A percentile compares a stretch with the other conserved stretches of the same genome.
Evolutionary conservation across 2,329 filamentous ascomycete species (phyloP).

Genomic region (Neofusicoccum parvum): DNA sequence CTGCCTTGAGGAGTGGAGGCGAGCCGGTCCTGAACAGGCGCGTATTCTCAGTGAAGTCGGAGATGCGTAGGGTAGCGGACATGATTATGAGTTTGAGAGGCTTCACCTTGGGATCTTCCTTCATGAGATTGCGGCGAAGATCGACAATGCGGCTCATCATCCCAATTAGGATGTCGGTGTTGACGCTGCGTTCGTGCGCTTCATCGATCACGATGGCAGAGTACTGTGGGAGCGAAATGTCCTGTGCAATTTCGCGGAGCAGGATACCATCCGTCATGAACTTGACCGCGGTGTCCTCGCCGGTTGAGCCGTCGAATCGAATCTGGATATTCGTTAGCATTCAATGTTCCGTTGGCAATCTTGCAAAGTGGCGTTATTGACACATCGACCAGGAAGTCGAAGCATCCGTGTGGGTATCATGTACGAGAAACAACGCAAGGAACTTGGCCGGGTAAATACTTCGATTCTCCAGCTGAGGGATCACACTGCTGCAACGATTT

Average conservation of each 20-base stretch:
- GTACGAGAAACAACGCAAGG: too few species aligned
- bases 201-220: slow-evolving; percentile 95
- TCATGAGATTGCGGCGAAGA: slow-evolving; percentile 72
- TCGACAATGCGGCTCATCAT: slow-evolving; percentile 94
- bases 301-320: slow-evolving; percentile 84
- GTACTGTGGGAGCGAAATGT: slow-evolving; percentile 86
- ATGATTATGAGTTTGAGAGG: slow-evolving; percentile 95
- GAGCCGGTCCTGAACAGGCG: slow-evolving; percentile 72
- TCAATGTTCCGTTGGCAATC: neutral
- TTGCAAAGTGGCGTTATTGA: neutral
- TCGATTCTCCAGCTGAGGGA: too few species aligned
- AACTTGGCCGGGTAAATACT: too few species aligned
- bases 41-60: slow-evolving; percentile 84
- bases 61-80: slow-evolving; percentile 91
- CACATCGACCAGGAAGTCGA: too few species aligned
- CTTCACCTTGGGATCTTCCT: slow-evolving; percentile 67
- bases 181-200: slow-evolving; percentile 94
- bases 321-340: slow-evolving; percentile 52
- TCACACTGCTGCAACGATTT: too few species aligned
- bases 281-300: slow-evolving; percentile 83
- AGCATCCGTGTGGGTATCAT: too few species aligned
- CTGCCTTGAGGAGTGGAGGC: slow-evolving; percentile 84
- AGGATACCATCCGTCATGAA: slow-evolving; percentile 99
- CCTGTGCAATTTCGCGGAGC: slow-evolving; percentile 84
- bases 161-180: slow-evolving; percentile 96